Evolutionary conservation across 768 basidiomycete species (phyloP).

Genomic region (Russula virescens): DNA sequence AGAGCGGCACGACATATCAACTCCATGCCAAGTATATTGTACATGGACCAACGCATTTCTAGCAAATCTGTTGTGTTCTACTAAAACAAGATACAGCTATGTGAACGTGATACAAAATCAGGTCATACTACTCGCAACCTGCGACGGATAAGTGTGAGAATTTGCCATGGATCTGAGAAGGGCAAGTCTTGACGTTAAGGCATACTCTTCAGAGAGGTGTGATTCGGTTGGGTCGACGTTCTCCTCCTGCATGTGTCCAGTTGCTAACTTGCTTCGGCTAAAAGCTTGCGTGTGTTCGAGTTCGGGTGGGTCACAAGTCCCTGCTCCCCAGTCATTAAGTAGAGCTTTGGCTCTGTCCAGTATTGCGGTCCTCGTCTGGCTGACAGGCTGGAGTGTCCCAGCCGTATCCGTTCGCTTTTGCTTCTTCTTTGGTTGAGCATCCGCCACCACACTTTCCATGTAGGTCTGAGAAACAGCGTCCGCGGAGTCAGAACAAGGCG

Average conservation of each 20-base stretch:
- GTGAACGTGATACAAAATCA: not conserved
- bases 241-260: not conserved
- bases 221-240: not conserved
- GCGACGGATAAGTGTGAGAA: not conserved
- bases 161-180: slow-evolving; percentile 18
- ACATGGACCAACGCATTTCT: not conserved
- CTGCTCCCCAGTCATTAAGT: not conserved
- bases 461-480: slow-evolving; percentile 10
- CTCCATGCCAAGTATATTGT: too few relatives aligned
- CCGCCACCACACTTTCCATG: slow-evolving; percentile 20
- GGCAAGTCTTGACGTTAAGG: slow-evolving; percentile 11
- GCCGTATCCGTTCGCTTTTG: slow-evolving; percentile 6
- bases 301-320: slow-evolving; percentile 5
- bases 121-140: too few relatives aligned
- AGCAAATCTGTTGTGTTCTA: not conserved
- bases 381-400: slow-evolving; percentile 14
- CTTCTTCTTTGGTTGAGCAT: slow-evolving; percentile 17
- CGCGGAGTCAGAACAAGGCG: not conserved
- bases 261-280: slow-evolving; percentile 25
- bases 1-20: not conserved
- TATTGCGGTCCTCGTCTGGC: slow-evolving; percentile 21
- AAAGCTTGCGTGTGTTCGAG: slow-evolving; percentile 26
- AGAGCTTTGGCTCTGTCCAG: slow-evolving; percentile 24
- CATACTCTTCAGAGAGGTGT: slow-evolving; percentile 8
- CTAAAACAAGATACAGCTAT: not conserved